Conservation (phyloP, 257 asterid genomes). For the Solanum infundibuliforme region DNA sequence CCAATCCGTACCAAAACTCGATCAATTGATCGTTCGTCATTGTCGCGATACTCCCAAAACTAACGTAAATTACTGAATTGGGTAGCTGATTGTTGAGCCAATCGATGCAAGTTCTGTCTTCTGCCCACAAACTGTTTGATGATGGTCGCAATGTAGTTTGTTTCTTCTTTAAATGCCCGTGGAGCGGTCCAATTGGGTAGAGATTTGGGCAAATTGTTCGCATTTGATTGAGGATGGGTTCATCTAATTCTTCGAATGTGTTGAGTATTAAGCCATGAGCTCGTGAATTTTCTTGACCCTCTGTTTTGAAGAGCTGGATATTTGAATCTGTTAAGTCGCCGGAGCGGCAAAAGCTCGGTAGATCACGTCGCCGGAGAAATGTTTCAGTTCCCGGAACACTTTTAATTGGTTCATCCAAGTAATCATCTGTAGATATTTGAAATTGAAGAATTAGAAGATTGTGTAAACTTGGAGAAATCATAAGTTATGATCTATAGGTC, state of each 20-base stretch:
- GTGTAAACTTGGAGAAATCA: neutral
- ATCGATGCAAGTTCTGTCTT: constrained; percentile 31
- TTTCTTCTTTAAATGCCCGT: constrained; percentile 26
- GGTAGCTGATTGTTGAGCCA: constrained; percentile 39
- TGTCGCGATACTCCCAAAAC: constrained; percentile 37
- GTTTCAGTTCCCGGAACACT: constrained; percentile 21
- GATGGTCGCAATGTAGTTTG: neutral
- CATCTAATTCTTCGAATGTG: constrained; percentile 57
- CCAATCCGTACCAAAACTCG: constrained; percentile 50
- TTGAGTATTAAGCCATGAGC: constrained; percentile 47
- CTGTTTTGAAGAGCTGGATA: constrained; percentile 3
- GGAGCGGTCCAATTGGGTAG: constrained; percentile 55
- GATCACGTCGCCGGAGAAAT: constrained; percentile 25
- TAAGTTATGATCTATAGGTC: neutral
- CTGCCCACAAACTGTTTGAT: constrained; percentile 29
- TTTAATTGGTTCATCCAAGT: constrained; percentile 29
- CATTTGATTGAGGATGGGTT: constrained; percentile 29
- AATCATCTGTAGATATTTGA: constrained; percentile 12
- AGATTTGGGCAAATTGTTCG: constrained; percentile 33
- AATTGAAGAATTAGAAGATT: neutral
- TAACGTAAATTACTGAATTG: constrained; percentile 37
- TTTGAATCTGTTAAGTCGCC: constrained; percentile 10
- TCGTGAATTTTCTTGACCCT: constrained; percentile 20
- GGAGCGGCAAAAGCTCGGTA: constrained; percentile 13
- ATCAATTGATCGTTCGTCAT: constrained; percentile 23